Base-by-base conservation (phyloP, 1,284 basidiomycete species). In the Moesziomyces sp. region DNA sequence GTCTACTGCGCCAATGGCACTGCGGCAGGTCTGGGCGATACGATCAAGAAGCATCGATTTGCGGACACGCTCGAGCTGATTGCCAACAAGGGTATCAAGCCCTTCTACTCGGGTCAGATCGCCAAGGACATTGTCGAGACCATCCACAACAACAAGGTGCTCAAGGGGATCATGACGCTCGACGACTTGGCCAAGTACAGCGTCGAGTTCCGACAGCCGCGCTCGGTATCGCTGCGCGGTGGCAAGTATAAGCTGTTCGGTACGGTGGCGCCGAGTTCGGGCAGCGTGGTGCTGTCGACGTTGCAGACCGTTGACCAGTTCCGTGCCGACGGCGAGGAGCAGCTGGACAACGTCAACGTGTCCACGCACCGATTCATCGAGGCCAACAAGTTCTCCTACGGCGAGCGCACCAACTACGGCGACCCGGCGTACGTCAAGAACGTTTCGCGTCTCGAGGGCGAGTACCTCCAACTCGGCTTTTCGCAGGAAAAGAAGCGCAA, bases 381-480 rank as follows among this genome's bases (percentile, higher is more conserved):
- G 65, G 83, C 85, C 5, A 84, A 77, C 60, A 82, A 84, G 65
- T 85, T 85, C 53, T 78, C 82, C 6, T 87, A 85, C 51, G 86
- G 85, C 5, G 84, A 86, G 65, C 78, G 86, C 45, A 80, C 84
- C 10, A 78, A 73, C 3, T 80, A 84, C 30, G 86, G 85, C 18
- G 86, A 87, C 58, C 86, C 86, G 0, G 83, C 80, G 3, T 86
- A 84, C 70, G 81, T 85, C 1, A 53, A 73, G 19, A 86, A 85
- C 53, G 85, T 86, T n/a, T 76, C 82, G 0, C 49, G 53, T 2
- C 78, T 85, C 19, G 82, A 86, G 57, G 46, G 76, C 9, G 68
- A 79, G 24, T 84, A 83, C 58, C 76, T 86, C 11, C 75, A 78
- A 19, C 74, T 77, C 1, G 50, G 57, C 11, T 75, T 78, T 5